Evolutionary conservation across 2,329 filamentous ascomycete genomes (phyloP), one percentile per base, ranked within the genome.

Genomic region (Aureobasidium sp.): DNA sequence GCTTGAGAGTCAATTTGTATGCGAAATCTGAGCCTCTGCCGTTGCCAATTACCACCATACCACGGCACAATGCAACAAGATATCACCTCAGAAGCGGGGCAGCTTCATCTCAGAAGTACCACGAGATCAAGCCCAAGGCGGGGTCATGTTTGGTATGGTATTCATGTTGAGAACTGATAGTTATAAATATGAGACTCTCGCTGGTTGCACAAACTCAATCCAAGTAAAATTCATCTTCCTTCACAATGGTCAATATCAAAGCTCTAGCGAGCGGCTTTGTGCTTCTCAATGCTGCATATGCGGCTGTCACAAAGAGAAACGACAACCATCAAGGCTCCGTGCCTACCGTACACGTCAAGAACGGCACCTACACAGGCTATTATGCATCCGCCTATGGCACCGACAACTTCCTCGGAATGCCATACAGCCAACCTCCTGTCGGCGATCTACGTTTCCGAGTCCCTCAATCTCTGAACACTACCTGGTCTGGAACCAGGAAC

Each of bases 371-470:
- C 64, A 63, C 68, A 29, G 81, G 81, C 6, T 62, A 74, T 1
- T 70, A 74, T 61, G 75, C 73, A 41, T 48, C 72, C 0, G 63
- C 68, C 1, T 80, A 78, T 61, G 66, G 75, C 30, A 80, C 82
- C 53, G 81, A 84, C 64, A 73, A 78, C 62, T 83, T 82, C 67
- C 70, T 82, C 3, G 80, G 79, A 3, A 78, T 86, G 2, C 83
- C 82, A 0, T 86, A 81, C 68, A 83, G 83, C 3, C 78, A 82
- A 63, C 77, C 82, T 34, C 82, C 82, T 0, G 71, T 78, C 29
- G 79, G 79, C 1, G 70, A 78, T 60, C 74, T 85, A 50, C 79
- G 85, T 5, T 85, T 85, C 65, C 74, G 74, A 0, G 66, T 78
- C 2, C 81, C 83, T 0, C 75, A 79, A 63, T 69, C 78, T 0